Base-by-base conservation (phyloP, 306 rosid species). In the Inga oerstediana region DNA sequence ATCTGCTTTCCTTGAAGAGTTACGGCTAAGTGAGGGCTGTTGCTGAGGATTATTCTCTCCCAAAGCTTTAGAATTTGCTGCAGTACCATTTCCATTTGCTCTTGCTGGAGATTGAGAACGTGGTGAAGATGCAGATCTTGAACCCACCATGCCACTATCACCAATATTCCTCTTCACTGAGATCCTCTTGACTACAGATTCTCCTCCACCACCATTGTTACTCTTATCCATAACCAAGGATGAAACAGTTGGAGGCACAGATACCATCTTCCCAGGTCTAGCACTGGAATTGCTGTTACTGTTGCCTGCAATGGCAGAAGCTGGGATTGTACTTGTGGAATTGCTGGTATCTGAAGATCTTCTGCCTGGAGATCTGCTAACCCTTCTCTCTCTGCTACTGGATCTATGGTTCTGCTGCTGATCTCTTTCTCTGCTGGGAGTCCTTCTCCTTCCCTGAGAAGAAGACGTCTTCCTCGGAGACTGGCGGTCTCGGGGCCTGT, bases 351-450 rank as follows among this genome's bases (percentile, higher is more conserved):
- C 93, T 22, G 92, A 89, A 12, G 93, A 80, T 43, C 99, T 94
- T 86, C 94, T 89, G 1, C 93, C 94, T 7, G 99, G 99, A 62
- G 99, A 97, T 77, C 91, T 86, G 80, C 99, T 97, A 32, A 93
- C 91, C 32, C 98, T 91, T 44, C 98, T 87, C 85, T 97, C 99
- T 66, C 97, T 45, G 78, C 98, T 92, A 70, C 91, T 89, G 4
- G 97, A 93, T 2, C 96, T 64, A 49, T 93, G 93, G 14, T 84
- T 80, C 61, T 88, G 94, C 39, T 86, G 85, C 75, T 90, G 92
- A 51, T 92, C 94, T 46, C 98, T 89, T 65, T 96, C 99, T 74
- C 98, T 89, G 84, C 99, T 94, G 0, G 98, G 99, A 0, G 97
- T 97, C 72, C 99, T 97, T 83, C 99, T 88, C 81, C 99, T 88